A percentile compares a stretch with the other conserved stretches of the same genome.
Conservation (phyloP, 139 green algal species). For the Tetraselmis chui region DNA sequence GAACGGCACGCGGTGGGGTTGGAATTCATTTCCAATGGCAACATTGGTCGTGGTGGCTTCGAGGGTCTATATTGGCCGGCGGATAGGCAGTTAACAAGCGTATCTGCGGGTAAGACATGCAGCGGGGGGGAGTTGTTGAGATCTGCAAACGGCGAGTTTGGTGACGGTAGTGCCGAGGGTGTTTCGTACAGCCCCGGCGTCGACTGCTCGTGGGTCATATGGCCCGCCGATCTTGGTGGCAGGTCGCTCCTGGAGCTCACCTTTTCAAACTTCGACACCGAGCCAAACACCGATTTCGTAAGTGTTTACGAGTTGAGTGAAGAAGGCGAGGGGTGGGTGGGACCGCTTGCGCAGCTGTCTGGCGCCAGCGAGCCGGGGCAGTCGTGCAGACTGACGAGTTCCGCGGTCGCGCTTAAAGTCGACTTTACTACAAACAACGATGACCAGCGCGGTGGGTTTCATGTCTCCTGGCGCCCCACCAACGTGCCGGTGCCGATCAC, state of each 20-base stretch:
- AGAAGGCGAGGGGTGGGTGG: neutral
- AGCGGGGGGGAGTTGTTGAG: neutral
- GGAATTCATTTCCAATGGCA: neutral
- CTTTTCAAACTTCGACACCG: neutral
- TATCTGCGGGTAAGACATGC: neutral
- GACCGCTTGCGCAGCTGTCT: neutral
- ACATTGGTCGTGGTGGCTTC: neutral
- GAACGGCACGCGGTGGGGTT: neutral
- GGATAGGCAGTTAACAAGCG: neutral
- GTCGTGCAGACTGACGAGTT: neutral
- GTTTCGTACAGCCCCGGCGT: neutral
- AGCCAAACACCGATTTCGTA: neutral
- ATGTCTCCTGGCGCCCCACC: neutral
- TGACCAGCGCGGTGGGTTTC: neutral
- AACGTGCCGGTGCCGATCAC: neutral
- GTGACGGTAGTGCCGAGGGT: neutral
- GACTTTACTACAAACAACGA: neutral
- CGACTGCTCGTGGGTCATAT: neutral
- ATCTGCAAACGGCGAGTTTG: neutral
- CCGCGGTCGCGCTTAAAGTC: neutral
- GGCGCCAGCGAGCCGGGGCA: neutral
- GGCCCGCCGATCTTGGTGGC: neutral
- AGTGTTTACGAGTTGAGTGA: neutral
- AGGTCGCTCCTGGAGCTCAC: neutral
- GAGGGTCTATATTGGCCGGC: neutral